A percentile compares a stretch with the other conserved stretches of the same genome.
Conservation (phyloP, 2,329 filamentous ascomycete genomes). For the Nothomitra cinnamomea region DNA sequence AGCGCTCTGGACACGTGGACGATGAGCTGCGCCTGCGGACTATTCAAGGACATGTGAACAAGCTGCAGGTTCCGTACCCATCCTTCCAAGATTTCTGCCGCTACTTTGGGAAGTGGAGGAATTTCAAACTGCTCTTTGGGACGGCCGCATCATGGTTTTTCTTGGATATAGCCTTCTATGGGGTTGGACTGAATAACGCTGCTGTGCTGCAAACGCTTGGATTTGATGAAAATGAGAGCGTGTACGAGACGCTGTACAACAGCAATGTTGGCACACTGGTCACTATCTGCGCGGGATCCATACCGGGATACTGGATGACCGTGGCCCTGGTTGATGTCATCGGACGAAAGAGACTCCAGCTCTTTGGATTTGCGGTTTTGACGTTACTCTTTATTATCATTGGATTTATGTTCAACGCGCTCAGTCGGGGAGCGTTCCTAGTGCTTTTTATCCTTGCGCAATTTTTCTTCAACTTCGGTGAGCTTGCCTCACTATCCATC, state of each 20-base stretch:
- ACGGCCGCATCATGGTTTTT: slow-evolving; percentile 76
- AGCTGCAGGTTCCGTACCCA: slow-evolving; percentile 50
- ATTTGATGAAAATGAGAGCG: slow-evolving; percentile 43
- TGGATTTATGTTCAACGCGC: slow-evolving; percentile 29
- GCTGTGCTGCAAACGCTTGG: slow-evolving; percentile 56
- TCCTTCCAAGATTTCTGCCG: slow-evolving; percentile 52
- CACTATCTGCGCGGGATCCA: slow-evolving; percentile 59
- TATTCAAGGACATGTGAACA: slow-evolving; percentile 44
- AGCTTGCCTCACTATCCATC: slow-evolving; percentile 16
- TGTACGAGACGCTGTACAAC: slow-evolving; percentile 55
- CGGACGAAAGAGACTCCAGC: slow-evolving; percentile 62
- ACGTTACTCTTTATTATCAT: slow-evolving; percentile 32
- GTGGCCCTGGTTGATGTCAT: slow-evolving; percentile 57
- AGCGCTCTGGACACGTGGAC: slow-evolving; percentile 25
- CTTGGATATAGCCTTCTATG: slow-evolving; percentile 51
- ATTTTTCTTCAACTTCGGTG: slow-evolving; percentile 37
- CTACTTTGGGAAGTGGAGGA: slow-evolving; percentile 55
- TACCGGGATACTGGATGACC: slow-evolving; percentile 69
- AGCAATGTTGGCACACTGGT: slow-evolving; percentile 68
- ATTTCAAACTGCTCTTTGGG: slow-evolving; percentile 54
- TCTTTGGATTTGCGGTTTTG: slow-evolving; percentile 33
- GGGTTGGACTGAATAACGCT: slow-evolving; percentile 59
- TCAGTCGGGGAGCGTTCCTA: slow-evolving; percentile 25
- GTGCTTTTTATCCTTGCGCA: slow-evolving; percentile 30
- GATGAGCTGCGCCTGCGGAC: slow-evolving; percentile 21